Evolutionary conservation across 768 basidiomycete genomes (phyloP), one percentile per base, ranked within the genome.

Genomic region (Auricularia auricula-judae): DNA sequence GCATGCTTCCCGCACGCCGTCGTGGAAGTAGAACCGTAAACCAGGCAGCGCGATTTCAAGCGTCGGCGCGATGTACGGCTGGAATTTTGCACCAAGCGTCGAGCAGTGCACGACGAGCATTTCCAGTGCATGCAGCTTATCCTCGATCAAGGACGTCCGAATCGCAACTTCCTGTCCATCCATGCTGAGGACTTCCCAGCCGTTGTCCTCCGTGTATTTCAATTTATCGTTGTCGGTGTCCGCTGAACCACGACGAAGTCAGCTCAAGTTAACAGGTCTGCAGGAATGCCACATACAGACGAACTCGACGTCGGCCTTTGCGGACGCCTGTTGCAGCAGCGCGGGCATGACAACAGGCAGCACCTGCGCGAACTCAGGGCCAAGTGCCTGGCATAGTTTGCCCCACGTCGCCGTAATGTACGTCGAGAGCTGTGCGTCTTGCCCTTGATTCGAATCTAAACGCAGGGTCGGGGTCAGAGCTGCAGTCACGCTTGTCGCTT

Each of bases 391-490:
- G 71, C 90, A 93, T 0, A 95, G 81, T 70, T 91, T 93, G 2
- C 89, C 88, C 91, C 91, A 95, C 0, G 91, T 94, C 53, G 86
- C 84, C 60, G 91, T 91, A 34, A 93, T 79, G 71, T 91, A 93
- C 64, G 88, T 86, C 0, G 79, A 79, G 2, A 87, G 72, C 67
- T 91, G 85, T 0, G 87, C 84, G 70, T 94, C 91, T 11, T 81
- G 79, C 1, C 82, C 67, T 92, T 90, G 0, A 79, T 74, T 0
- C 89, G 86, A 51, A 70, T 89, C 88, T 87, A 69, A 18, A 63
- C 21, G n/a, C 64, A 64, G 61, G 2, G 3, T 11, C 34, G 63
- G 18, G 44, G 39, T 34, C 5, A 42, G 39, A 54, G 16, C 51
- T 42, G 51, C 63, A 54, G 23, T 29, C 36, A 47, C 3, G 51